These are phyloP conservation scores for Paramecium pentaurelia DNA, from an alignment of 73 alveolate genomes.

Conservation along the genomic window DNA sequence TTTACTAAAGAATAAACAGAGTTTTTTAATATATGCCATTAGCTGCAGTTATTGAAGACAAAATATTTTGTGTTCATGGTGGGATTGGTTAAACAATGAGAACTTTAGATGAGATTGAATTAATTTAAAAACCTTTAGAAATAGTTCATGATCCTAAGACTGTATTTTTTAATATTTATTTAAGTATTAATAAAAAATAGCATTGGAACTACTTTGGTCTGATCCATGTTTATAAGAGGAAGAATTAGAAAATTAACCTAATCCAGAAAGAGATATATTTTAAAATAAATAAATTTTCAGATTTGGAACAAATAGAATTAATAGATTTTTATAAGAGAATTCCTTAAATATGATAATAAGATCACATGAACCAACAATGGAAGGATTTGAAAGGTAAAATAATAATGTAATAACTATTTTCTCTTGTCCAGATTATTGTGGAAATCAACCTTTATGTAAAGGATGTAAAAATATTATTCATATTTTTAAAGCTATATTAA, in stretches of 20 bases:
- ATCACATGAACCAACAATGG: slow-evolving; percentile 82
- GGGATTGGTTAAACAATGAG: slow-evolving; percentile 86
- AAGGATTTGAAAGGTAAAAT: slow-evolving; percentile 76
- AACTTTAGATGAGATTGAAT: slow-evolving; percentile 76
- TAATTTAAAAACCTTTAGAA: slow-evolving; percentile 75
- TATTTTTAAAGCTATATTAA: neutral
- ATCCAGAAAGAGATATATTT: slow-evolving; percentile 76
- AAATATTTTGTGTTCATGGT: slow-evolving; percentile 79
- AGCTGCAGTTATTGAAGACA: slow-evolving; percentile 77
- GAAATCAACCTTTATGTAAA: neutral
- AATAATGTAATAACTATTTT: slow-evolving; percentile 77
- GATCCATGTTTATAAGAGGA: slow-evolving; percentile 79
- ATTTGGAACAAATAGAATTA: slow-evolving; percentile 83
- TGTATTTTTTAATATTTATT: neutral
- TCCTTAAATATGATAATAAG: slow-evolving; percentile 76
- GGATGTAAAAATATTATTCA: neutral
- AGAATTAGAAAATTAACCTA: slow-evolving; percentile 73
- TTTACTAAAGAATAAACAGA: slow-evolving; percentile 76
- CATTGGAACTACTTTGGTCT: slow-evolving; percentile 83
- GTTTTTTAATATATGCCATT: slow-evolving; percentile 84
- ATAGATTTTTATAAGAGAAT: slow-evolving; percentile 79
- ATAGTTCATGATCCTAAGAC: slow-evolving; percentile 78
- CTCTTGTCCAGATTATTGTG: slow-evolving; percentile 78
- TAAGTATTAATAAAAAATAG: slow-evolving; percentile 65
- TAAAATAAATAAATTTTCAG: slow-evolving; percentile 75